Evolutionary conservation across 495 filamentous ascomycete species (phyloP).

Genomic region (Staphylotrichum longicolle): DNA sequence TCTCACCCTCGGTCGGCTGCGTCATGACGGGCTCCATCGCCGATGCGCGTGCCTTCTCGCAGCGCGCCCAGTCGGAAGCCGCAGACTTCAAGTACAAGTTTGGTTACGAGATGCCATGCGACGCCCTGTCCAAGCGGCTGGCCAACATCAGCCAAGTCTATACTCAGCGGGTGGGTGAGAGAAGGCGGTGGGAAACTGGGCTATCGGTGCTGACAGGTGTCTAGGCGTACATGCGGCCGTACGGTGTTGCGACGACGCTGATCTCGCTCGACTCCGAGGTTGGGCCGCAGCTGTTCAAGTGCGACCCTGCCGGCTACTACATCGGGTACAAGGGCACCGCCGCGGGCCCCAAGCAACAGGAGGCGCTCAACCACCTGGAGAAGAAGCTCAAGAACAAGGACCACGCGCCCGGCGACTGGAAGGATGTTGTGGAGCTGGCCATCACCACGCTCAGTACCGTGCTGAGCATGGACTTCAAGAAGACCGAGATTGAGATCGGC

Average conservation of each 20-base stretch:
- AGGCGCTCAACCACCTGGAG: conserved; percentile 95
- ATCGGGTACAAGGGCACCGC: conserved; percentile 97
- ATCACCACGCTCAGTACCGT: conserved; percentile 94
- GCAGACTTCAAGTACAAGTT: conserved; percentile 98
- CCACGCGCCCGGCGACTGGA: conserved; percentile 85
- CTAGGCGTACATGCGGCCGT: conserved; percentile 96
- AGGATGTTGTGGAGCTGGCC: conserved; percentile 95
- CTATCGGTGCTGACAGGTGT: conserved; percentile 20
- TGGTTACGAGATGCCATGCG: conserved; percentile 99
- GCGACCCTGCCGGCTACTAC: conserved; percentile 96
- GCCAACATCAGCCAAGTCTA: conserved; percentile 99
- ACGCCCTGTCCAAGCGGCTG: conserved; percentile 91
- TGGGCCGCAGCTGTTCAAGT: conserved; percentile 97
- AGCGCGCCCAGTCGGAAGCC: conserved; percentile 89
- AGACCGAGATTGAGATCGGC: conserved; percentile 95
- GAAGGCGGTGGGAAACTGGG: neutral
- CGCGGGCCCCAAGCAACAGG: conserved; percentile 94
- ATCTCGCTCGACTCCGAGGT: conserved; percentile 90
- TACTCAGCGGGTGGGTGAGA: conserved; percentile 77
- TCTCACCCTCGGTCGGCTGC: conserved; percentile 93
- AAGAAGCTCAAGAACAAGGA: conserved; percentile 99
- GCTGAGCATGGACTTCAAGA: conserved; percentile 98
- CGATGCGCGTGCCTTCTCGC: conserved; percentile 88
- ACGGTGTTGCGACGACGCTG: conserved; percentile 90
- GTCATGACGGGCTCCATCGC: conserved; percentile 99